Conservation (phyloP, 208 protist genomes). For the Spongospora subterranea region DNA sequence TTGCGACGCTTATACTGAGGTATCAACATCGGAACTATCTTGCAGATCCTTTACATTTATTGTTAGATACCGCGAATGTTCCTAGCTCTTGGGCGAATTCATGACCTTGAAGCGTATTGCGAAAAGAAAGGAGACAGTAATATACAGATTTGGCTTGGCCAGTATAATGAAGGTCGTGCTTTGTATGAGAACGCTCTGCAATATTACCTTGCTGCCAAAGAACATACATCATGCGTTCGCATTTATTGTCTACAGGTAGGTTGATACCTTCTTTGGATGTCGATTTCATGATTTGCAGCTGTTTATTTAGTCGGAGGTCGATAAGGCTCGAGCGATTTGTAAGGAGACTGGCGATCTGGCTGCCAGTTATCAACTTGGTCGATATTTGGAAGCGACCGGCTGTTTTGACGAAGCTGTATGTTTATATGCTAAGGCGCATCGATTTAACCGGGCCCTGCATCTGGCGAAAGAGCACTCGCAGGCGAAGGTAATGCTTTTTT, state of each 20-base stretch:
- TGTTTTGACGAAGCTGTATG: constrained; percentile 80
- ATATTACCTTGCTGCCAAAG: constrained; percentile 86
- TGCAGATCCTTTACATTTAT: neutral
- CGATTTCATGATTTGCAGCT: neutral
- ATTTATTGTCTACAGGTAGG: constrained; percentile 79
- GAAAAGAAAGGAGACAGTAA: constrained; percentile 60
- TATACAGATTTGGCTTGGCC: constrained; percentile 84
- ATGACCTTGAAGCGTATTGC: constrained; percentile 85
- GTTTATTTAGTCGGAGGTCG: constrained; percentile 77
- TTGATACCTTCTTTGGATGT: neutral
- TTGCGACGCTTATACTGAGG: constrained; percentile 82
- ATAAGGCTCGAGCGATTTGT: constrained; percentile 73
- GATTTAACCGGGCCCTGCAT: constrained; percentile 86
- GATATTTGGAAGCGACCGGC: constrained; percentile 82
- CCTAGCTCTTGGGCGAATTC: constrained; percentile 81
- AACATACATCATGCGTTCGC: constrained; percentile 86
- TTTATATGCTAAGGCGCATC: constrained; percentile 84
- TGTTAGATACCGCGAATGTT: constrained; percentile 84
- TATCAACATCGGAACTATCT: too few species aligned
- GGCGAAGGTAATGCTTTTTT: constrained; percentile 76
- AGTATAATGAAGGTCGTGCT: constrained; percentile 85
- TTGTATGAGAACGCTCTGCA: constrained; percentile 84
- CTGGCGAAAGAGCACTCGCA: constrained; percentile 81
- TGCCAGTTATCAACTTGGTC: constrained; percentile 88
- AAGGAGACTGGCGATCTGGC: constrained; percentile 70